Base-by-base conservation (phyloP, 768 basidiomycete genomes). In the Pleurotus tuoliensis region DNA sequence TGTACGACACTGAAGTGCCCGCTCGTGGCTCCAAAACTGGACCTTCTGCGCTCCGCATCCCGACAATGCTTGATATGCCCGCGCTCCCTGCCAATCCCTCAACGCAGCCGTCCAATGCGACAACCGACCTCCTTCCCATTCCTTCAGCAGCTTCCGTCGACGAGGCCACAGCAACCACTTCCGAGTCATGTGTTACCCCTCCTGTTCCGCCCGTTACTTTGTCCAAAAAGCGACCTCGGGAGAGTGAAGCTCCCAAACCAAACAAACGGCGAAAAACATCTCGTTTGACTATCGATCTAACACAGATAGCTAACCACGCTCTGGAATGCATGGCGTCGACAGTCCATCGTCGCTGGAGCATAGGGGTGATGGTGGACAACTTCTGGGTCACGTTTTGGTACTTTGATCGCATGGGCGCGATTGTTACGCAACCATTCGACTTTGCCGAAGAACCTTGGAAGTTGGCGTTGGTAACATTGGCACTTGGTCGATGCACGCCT, bases 351-450 rank as follows among this genome's bases (percentile, higher is more conserved):
- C 51, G 51, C 3, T 52, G 51, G 51, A 41, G 37, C 37, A 25
- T 52, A 16, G 51, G 34, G 15, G 51, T 52, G 8, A 22, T 40
- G 15, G 27, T 52, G 4, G 38, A 41, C 34, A 22, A 52, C 38
- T 52, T 52, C 24, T n/a, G 9, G 15, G 38, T 52, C 11, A 40
- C 51, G 30, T 18, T 52, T 18, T 52, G 51, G 51, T 52, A 52
- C 25, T 39, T 52, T 15, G 51, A 52, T 25, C 18, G 51, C 2
- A 41, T 52, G n/a, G 51, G 51, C 11, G 51, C 51, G 6, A 40
- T 52, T 20, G 30, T 16, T 4, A 52, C 51, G 11, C 37, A 39
- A 20, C 34, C 37, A 2, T 52, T 52, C 38, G 51, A 52, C 34
- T 52, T 52, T 11, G 25, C 9, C 11, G 22, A 40, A 3, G 9